phyloP scores from a whole-genome alignment of 805 yeast genomes.

The Cyberlindnera saturnus region DNA sequence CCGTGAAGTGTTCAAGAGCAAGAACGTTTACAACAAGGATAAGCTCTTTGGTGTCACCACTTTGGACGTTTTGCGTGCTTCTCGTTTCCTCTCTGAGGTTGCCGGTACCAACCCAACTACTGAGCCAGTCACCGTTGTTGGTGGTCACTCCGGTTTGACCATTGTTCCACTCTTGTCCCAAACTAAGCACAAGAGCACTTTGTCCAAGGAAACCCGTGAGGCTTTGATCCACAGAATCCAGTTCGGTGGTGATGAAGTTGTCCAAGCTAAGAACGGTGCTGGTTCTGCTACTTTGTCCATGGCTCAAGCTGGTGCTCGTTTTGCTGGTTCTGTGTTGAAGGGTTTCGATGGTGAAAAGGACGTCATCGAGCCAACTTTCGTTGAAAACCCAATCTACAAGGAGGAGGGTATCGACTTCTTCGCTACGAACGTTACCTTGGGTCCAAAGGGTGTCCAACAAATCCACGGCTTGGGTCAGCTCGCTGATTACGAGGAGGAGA shows the following conservation, averaged over 20 bases:
- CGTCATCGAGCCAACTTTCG: constrained; percentile 62
- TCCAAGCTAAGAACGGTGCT: constrained; percentile 88
- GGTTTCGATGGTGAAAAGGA: constrained; percentile 62
- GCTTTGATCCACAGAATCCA: constrained; percentile 80
- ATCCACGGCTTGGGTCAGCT: constrained; percentile 74
- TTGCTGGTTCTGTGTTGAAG: constrained; percentile 57
- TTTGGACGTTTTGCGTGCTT: constrained; percentile 84
- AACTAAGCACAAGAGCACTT: constrained; percentile 54
- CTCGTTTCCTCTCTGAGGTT: constrained; percentile 70
- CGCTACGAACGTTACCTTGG: constrained; percentile 91
- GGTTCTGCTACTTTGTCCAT: constrained; percentile 91
- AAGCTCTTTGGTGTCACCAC: constrained; percentile 95
- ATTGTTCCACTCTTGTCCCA: constrained; percentile 90
- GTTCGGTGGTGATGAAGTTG: constrained; percentile 96
- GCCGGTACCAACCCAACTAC: constrained; percentile 68
- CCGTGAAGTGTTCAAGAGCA: constrained; percentile 81
- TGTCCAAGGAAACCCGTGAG: constrained; percentile 61
- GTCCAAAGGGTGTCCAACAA: constrained; percentile 81
- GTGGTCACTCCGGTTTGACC: constrained; percentile 97
- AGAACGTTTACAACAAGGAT: constrained; percentile 87
- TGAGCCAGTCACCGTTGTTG: constrained; percentile 83
- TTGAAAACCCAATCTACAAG: constrained; percentile 78
- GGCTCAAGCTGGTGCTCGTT: constrained; percentile 88
- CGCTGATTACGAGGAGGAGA: constrained; percentile 74
- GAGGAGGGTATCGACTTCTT: constrained; percentile 90